Evolutionary conservation across 176 grass and related monocot genomes (phyloP), one percentile per base, ranked within the genome.

Genomic region (Paspalum notatum): DNA sequence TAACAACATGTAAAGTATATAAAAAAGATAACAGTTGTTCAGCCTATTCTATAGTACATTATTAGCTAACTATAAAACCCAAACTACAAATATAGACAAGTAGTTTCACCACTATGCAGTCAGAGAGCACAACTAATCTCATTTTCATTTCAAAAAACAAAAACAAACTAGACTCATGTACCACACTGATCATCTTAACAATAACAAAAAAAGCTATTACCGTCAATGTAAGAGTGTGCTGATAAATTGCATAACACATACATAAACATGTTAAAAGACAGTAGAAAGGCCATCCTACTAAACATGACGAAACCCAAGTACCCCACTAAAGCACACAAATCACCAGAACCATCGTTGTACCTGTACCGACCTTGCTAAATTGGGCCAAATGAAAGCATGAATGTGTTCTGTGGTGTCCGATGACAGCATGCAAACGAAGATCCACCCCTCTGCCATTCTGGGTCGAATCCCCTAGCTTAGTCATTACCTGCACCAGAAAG

Each of bases 361-460:
- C 49, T 52, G 15, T 52, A 52, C 49, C 15, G 32, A 2, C 32
- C 32, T 32, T 18, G 16, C 4, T 52, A 14, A 52, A 18, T 16
- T 1, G 50, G 50, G 16, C 50, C 4, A 18, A 52, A 52, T 18
- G 16, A 52, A 16, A 52, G 50, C 50, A 14, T 16, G 14, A 15
- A 15, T 50, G 48, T 84, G 41, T 71, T 90, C 84, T 41, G 79
- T 55, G 25, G 89, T 91, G 62, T 87, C 79, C 60, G 77, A 84
- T 11, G 84, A 82, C 68, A 91, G 75, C 9, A 75, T 84, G 12
- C 84, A 84, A 0, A 91, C 74, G 59, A 87, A 91, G 39, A 87
- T 84, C 8, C 80, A 76, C 41, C 62, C 66, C 16, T 20, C 32
- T 18, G 80, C 79, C 89, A 91, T 91, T 74, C 63, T 27, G 62